Evolutionary conservation across 306 rosid genomes (phyloP).

Genomic region (Quercus engelmannii): DNA sequence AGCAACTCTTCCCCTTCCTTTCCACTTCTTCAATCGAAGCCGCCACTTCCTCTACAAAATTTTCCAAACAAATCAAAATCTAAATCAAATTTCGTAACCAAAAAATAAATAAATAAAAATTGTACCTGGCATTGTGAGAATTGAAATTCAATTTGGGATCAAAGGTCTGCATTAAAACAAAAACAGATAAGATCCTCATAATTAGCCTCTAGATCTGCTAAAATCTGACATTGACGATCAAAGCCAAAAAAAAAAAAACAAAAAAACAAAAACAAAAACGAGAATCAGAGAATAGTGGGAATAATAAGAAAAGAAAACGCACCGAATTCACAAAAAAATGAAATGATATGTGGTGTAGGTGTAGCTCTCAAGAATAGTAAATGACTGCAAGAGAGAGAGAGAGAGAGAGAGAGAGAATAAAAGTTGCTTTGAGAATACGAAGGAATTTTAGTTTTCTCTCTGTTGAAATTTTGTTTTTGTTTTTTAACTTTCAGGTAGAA

Average conservation of each 20-base stretch:
- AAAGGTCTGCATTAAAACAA: constrained; percentile 42
- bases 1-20: constrained; percentile 40
- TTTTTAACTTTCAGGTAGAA: constrained; percentile 28
- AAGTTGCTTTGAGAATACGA: constrained; percentile 35
- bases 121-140: constrained; percentile 56
- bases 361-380: no score
- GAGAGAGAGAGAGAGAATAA: not conserved
- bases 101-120: not conserved
- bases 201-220: not conserved
- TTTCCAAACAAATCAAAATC: not conserved
- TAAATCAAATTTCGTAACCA: no score
- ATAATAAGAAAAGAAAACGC: not conserved
- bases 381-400: not conserved
- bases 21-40: constrained; percentile 46
- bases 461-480: not conserved
- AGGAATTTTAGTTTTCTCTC: constrained; percentile 22
- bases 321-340: not conserved
- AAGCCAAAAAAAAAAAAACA: no score
- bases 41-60: constrained; percentile 45
- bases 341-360: not conserved
- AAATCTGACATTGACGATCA: constrained; percentile 12
- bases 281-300: not conserved
- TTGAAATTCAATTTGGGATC: constrained; percentile 18
- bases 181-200: not conserved
- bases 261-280: not conserved